Conservation (phyloP, 176 grass and related monocot species). For the Calamus simplicifolius region DNA sequence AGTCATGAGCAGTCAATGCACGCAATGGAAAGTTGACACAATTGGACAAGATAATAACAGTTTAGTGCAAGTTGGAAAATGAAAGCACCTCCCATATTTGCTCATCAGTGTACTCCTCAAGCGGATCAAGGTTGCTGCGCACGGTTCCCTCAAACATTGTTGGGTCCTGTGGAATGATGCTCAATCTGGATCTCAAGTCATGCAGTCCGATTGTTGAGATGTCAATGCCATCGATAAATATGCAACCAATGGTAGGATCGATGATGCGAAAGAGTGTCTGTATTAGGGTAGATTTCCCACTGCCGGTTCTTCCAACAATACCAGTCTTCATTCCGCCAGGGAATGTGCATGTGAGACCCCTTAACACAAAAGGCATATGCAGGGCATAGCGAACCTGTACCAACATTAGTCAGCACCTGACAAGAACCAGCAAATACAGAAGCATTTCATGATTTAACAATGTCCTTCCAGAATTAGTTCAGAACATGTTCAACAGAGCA, state of each 20-base stretch:
- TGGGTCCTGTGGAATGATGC: conserved; percentile 65
- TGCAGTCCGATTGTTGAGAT: conserved; percentile 6
- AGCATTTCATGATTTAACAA: too few relatives aligned
- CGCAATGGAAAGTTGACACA: too few relatives aligned
- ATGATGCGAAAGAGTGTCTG: conserved; percentile 7
- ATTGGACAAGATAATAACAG: too few relatives aligned
- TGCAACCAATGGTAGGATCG: not conserved
- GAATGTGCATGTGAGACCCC: conserved; percentile 1
- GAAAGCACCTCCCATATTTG: conserved; percentile 40
- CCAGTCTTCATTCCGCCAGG: conserved; percentile 10
- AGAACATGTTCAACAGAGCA: too few relatives aligned
- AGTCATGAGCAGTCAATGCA: too few relatives aligned
- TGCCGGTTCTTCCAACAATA: conserved; percentile 8
- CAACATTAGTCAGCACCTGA: conserved; percentile 2
- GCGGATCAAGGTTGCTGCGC: conserved; percentile 69
- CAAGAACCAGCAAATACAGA: too few relatives aligned
- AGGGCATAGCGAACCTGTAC: conserved; percentile 1
- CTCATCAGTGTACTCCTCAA: conserved; percentile 45
- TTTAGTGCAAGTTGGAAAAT: not conserved
- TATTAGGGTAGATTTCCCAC: conserved; percentile 13
- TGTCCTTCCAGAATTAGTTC: too few relatives aligned
- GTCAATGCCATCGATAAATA: conserved; percentile 4
- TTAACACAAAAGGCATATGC: not conserved
- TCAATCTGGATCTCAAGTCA: not conserved
- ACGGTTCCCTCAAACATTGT: conserved; percentile 78